A percentile compares a stretch with the other conserved stretches of the same genome.
Evolutionary conservation across 495 filamentous ascomycete genomes (phyloP).

Genomic region (Schizothecium vesticola): DNA sequence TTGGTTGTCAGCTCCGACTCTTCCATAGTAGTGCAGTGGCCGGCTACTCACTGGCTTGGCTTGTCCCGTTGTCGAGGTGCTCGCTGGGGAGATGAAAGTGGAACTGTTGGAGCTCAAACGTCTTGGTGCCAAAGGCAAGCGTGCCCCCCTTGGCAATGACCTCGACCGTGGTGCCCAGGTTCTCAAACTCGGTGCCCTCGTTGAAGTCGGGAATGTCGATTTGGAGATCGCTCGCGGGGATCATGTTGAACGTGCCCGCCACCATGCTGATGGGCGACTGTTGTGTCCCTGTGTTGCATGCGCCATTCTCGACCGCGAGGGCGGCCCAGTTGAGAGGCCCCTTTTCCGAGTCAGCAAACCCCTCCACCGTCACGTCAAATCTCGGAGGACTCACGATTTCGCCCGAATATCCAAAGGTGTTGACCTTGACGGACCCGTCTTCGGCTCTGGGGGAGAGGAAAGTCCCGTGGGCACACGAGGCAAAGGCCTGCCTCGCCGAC

Average conservation of each 20-base stretch:
- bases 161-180: conserved; percentile 56
- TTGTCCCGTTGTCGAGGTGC: conserved; percentile 50
- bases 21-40: not conserved
- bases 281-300: conserved; percentile 48
- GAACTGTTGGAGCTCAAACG: conserved; percentile 56
- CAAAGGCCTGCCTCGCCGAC: conserved; percentile 24
- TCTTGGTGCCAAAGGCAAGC: conserved; percentile 39
- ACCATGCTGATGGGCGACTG: conserved; percentile 61
- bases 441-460: conserved; percentile 34
- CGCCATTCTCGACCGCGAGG: conserved; percentile 40
- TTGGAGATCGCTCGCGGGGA: conserved; percentile 33
- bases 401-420: conserved; percentile 48
- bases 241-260: conserved; percentile 35
- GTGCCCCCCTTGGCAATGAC: conserved; percentile 39
- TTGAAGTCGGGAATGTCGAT: conserved; percentile 31
- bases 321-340: conserved; percentile 58
- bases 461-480: conserved; percentile 27
- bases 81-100: conserved; percentile 69
- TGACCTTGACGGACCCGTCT: conserved; percentile 25
- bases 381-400: conserved; percentile 17
- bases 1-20: conserved; percentile 17
- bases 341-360: not conserved
- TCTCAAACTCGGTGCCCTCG: conserved; percentile 49
- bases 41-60: conserved; percentile 35
- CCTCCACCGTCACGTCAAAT: too few relatives aligned